Evolutionary conservation across 2,329 filamentous ascomycete species (phyloP).

Genomic region (Aspergillus ustus): DNA sequence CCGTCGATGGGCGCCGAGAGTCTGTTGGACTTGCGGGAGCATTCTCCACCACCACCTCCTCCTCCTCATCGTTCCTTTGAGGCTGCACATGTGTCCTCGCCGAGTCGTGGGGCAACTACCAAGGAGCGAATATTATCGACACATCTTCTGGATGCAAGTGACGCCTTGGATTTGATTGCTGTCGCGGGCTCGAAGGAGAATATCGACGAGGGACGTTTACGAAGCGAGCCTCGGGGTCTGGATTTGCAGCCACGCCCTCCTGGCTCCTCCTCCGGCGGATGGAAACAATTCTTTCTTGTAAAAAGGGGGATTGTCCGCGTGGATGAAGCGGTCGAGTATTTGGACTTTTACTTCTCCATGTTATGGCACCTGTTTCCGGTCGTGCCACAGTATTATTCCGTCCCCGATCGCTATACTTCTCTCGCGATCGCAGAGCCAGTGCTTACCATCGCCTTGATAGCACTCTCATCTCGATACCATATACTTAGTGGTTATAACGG

Average conservation of each 20-base stretch:
- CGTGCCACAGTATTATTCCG: not conserved
- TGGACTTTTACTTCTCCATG: conserved; percentile 7
- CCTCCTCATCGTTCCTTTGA: not conserved
- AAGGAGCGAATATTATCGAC: conserved; percentile 12
- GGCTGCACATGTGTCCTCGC: no score
- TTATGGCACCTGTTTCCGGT: conserved; percentile 11
- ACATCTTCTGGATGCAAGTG: conserved; percentile 7
- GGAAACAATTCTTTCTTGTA: conserved; percentile 3
- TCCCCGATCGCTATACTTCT: not conserved
- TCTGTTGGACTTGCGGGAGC: not conserved
- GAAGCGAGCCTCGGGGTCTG: not conserved
- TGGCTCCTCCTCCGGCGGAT: not conserved
- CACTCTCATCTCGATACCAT: conserved; percentile 8
- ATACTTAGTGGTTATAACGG: conserved; percentile 3
- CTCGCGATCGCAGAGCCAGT: conserved; percentile 2
- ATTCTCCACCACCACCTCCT: not conserved
- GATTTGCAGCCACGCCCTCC: not conserved
- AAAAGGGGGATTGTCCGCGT: not conserved
- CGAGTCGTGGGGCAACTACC: not conserved
- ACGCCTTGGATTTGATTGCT: conserved; percentile 11
- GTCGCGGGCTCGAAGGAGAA: conserved; percentile 6
- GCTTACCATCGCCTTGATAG: conserved; percentile 4
- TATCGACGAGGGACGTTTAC: not conserved
- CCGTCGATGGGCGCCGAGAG: not conserved
- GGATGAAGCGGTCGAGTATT: conserved; percentile 4